Base-by-base conservation (phyloP, 2,329 filamentous ascomycete species). In the Magnaporthiopsis incrustans region DNA sequence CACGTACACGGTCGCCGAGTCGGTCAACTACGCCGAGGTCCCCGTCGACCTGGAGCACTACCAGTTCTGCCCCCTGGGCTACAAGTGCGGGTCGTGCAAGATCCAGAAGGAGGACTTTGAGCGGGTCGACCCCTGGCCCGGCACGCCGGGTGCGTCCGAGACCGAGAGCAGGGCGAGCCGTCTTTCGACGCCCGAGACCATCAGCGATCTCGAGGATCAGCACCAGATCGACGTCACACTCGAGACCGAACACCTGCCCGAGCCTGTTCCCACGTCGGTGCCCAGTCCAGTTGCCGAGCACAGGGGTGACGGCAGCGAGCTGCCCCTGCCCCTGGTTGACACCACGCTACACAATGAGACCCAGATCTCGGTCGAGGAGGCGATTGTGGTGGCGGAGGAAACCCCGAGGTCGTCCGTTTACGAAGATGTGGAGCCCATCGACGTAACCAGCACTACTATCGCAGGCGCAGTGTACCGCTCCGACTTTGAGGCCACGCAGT, bases 21-120 rank as follows among this genome's bases (percentile, higher is more conserved):
- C 61, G 12, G 61, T 62, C 50, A 57, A 62, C 50, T 62, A 35
- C 30, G 61, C 61, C 44, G 22, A 62, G 1, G 25, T 8, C 35
- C 60, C 38, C 33, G n/a, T 61, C 6, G n/a, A 33, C 33, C 35
- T 61, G 11, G 60, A 61, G 33, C n/a, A 32, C 15, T 53, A 53
- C 8, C 44, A 53, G 44, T 53, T 53, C 44, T 53, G 44, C 44
- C 44, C 44, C 6, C 10, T 3, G 22, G 44, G 44, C 22, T 22
- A 53, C 44, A 25, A 25, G 22, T 53, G 44, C 44, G 44, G n/a
- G 22, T 53, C 44, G 44, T 53, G 44, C 44, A 53, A 53, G 44
- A 53, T 53, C 44, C 44, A n/a, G 44, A 53, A 53, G 44, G 44
- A 11, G 8, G 44, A 53, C 44, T 53, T 53, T 53, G 22, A 53